phyloP scores from a whole-genome alignment of 352 stramenopile genomes.

The Globisporangium uncinulatum region DNA sequence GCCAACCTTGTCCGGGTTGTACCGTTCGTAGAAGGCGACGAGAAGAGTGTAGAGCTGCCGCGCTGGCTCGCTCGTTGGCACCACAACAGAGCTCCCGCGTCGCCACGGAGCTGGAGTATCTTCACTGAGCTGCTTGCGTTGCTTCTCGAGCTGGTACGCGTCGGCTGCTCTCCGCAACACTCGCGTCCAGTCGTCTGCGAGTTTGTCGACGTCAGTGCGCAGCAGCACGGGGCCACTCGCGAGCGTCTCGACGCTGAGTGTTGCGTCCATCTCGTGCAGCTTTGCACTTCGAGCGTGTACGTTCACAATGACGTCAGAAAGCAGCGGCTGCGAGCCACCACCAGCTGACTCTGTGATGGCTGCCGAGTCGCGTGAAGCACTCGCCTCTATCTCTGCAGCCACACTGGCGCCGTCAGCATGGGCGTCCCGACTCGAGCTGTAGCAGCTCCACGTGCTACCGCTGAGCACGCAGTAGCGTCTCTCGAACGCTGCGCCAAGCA shows the following conservation, averaged over 20 bases:
- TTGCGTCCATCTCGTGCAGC: conserved; percentile 18
- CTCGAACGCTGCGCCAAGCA: conserved; percentile 21
- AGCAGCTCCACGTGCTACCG: conserved; percentile 26
- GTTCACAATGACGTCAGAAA: conserved; percentile 24
- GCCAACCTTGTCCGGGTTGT: conserved; percentile 79
- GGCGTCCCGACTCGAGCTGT: conserved; percentile 17
- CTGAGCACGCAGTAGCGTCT: conserved; percentile 34
- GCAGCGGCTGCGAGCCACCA: conserved; percentile 8
- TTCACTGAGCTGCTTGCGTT: background rate
- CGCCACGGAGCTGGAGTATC: background rate
- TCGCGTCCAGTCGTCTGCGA: conserved; percentile 29
- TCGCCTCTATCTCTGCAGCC: background rate
- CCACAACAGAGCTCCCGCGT: conserved; percentile 1
- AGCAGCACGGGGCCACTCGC: conserved; percentile 33
- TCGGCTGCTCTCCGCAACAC: conserved; percentile 19
- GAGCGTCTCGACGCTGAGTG: conserved; percentile 32
- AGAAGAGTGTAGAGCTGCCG: conserved; percentile 37
- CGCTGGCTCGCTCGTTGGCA: background rate
- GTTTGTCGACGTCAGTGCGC: conserved; percentile 20
- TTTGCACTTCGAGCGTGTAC: conserved; percentile 25
- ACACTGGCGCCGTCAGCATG: conserved; percentile 9
- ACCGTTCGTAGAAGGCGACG: conserved; percentile 81
- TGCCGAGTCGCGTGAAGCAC: background rate
- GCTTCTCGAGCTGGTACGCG: conserved; percentile 8
- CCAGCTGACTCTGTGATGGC: background rate